Evolutionary conservation across 345 rosid genomes (phyloP), one percentile per base, ranked within the genome.

Genomic region (Gossypium longicalyx): DNA sequence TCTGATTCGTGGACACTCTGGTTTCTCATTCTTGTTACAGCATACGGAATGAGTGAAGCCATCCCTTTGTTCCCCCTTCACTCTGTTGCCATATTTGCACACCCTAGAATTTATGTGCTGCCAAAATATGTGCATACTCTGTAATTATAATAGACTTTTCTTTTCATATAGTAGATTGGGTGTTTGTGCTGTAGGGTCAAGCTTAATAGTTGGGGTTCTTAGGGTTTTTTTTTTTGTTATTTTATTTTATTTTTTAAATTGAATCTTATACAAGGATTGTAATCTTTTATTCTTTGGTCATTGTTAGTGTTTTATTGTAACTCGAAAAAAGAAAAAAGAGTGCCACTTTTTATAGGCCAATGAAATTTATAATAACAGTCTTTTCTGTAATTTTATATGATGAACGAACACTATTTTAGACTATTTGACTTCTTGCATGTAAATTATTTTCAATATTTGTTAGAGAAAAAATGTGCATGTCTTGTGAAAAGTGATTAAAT

Each of bases 1-100:
- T 3, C 19, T 89, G 80, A 84, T 95, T 60, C 97, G 98, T 5
- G 88, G 89, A 58, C 88, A 95, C 86, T 87, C 92, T 1, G 89
- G 88, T 76, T 95, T 93, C 70, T 83, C 83, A 64, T 95, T 95
- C 94, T 82, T 95, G 75, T 84, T 91, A 67, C 92, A 91, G 78
- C 91, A 91, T 9, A 74, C 94, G 23, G 89, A 86, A 53, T 91
- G 92, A 92, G 47, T n/a, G 23, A 44, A 38, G 63, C 49, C 29
- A 49, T 51, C 49, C 7, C n/a, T 2, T 54, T 34, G 29, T 4
- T 1, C 34, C 8, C 27, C 0, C 3, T 51, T 59, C 73, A 17
- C 60, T 70, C 66, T 27, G 52, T 54, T 59, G 16, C 57, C 1
- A 11, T 48, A 19, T 73, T 61, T 63, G 44, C 23, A 47, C 7